Base-by-base conservation (phyloP, 2,329 filamentous ascomycete genomes). In the Curvularia verruculosa region DNA sequence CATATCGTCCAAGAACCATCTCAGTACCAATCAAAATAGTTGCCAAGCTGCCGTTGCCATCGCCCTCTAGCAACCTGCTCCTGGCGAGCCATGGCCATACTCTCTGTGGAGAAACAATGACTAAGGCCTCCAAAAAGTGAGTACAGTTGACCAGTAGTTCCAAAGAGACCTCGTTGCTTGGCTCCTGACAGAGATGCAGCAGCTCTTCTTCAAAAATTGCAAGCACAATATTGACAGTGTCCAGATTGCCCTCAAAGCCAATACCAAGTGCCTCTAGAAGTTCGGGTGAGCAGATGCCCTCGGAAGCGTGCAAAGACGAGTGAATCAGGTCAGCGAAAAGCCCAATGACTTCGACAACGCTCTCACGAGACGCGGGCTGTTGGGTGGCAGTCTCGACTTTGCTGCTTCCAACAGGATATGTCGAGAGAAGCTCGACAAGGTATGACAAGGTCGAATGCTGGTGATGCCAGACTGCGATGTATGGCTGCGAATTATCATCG, bases 1-100 rank as follows among this genome's bases (percentile, higher is more conserved):
- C 85, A 66, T 92, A 96, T 51, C 88, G 85, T 49, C 89, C 89
- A 4, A 85, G 83, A 2, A 90, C 86, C 54, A 96, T 84, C 70
- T 99, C 95, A 3, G 92, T 85, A 23, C 87, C 88, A n/a, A 90
- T 90, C 2, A 96, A 85, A 49, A 98, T 87, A 48, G 87, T 87
- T 37, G 88, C 86, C 59, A 99, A 83, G 59, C 89, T 88, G 10
- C 92, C 88, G 60, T 88, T 88, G 9, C 90, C 88, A 64, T 92
- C 88, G 5, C 87, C 85, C 65, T 90, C 89, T 44, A 99, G 82
- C 18, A 99, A 80, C 60, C 88, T 87, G 73, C 91, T 96, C 55
- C 91, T 87, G 3, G 89, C 87, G 67, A 99, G 84, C 73, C 94
- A 91, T 3, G 94, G 92, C 93, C 95, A 98, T 5, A 96, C 87